phyloP scores from a whole-genome alignment of 805 yeast species.

The Yamadazyma scolyti region DNA sequence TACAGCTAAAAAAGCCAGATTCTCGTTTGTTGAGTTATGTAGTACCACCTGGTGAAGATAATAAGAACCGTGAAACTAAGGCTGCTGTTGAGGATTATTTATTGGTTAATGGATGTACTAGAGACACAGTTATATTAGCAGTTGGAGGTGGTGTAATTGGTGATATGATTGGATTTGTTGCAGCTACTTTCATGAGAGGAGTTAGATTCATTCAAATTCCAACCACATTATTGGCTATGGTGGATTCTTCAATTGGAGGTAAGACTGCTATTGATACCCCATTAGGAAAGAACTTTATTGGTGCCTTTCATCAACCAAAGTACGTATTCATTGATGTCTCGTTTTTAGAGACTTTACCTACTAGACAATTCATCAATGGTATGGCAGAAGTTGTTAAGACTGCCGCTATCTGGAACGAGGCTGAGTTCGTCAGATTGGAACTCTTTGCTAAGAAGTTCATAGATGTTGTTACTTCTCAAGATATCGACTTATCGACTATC shows the following conservation, averaged over 20 bases:
- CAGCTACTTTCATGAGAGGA: constrained; percentile 99
- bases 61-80: constrained; percentile 83
- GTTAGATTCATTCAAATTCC: constrained; percentile 92
- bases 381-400: constrained; percentile 98
- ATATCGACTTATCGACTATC: constrained; percentile 59
- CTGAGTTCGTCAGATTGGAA: constrained; percentile 83
- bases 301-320: constrained; percentile 96
- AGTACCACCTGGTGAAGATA: constrained; percentile 91
- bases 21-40: constrained; percentile 70
- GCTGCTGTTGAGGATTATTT: constrained; percentile 91
- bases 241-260: constrained; percentile 97
- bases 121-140: constrained; percentile 92
- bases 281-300: constrained; percentile 89
- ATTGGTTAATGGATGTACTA: constrained; percentile 79
- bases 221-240: constrained; percentile 93
- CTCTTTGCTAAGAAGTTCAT: constrained; percentile 66
- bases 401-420: constrained; percentile 95
- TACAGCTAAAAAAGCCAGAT: constrained; percentile 38
- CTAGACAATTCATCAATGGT: constrained; percentile 93
- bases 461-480: constrained; percentile 47
- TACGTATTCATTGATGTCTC: constrained; percentile 84
- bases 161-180: constrained; percentile 98
- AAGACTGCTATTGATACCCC: constrained; percentile 98
- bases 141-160: constrained; percentile 99
- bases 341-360: constrained; percentile 84